Percentiles rank a stretch among this genome's conserved stretches.
Evolutionary conservation across 108 stramenopile genomes (phyloP).

Genomic region (Skeletonema menzelii): DNA sequence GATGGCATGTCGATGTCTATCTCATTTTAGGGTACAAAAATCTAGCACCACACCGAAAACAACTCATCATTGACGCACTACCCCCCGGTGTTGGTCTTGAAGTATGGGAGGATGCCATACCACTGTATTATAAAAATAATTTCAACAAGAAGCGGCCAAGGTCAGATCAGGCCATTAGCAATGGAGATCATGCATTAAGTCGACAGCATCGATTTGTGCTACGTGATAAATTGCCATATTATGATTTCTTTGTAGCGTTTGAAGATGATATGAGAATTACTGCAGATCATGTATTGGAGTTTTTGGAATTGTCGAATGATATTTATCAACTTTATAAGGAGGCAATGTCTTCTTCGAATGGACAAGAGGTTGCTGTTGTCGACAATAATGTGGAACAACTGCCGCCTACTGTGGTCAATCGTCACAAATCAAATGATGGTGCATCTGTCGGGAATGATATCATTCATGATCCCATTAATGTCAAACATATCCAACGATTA

Average conservation of each 20-base stretch:
- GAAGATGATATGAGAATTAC: slow-evolving; percentile 76
- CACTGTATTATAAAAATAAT: slow-evolving; percentile 46
- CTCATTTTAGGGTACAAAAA: slow-evolving; percentile 41
- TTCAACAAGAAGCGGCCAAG: slow-evolving; percentile 27
- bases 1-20: slow-evolving; percentile 77
- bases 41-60: slow-evolving; percentile 52
- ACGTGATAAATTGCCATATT: slow-evolving; percentile 68
- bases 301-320: slow-evolving; percentile 50
- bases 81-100: slow-evolving; percentile 52
- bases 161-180: slow-evolving; percentile 10
- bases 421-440: slow-evolving; percentile 29
- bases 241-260: slow-evolving; percentile 70
- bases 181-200: slow-evolving; percentile 49
- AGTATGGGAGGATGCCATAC: slow-evolving; percentile 76
- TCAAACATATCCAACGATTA: slow-evolving; percentile 54
- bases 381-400: not conserved
- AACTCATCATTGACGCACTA: slow-evolving; percentile 50
- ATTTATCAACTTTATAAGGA: slow-evolving; percentile 42
- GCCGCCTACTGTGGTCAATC: slow-evolving; percentile 4
- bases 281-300: slow-evolving; percentile 61
- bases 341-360: slow-evolving; percentile 22
- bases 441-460: slow-evolving; percentile 30
- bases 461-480: slow-evolving; percentile 50
- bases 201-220: slow-evolving; percentile 83
- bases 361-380: slow-evolving; percentile 7